Conservation (phyloP, 2,329 filamentous ascomycete species). For the Botrytis medusae region DNA sequence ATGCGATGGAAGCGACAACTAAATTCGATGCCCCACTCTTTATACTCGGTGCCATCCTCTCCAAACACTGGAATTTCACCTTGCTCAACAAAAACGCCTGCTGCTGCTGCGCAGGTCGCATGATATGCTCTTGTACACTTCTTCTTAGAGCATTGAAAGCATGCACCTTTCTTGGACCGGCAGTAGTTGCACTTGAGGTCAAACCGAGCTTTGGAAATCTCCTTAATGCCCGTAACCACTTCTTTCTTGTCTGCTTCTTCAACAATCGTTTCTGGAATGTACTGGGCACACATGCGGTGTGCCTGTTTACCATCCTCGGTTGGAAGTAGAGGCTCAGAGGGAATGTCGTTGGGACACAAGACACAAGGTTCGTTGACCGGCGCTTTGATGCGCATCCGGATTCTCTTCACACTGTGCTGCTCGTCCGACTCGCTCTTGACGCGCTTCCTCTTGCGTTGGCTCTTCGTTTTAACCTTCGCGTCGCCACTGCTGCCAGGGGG, state of each 20-base stretch:
- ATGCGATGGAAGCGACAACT: constrained; percentile 91
- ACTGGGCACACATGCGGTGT: constrained; percentile 84
- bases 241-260: constrained; percentile 65
- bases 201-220: constrained; percentile 80
- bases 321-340: constrained; percentile 75
- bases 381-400: constrained; percentile 68
- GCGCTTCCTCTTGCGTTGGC: constrained; percentile 68
- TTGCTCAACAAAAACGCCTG: constrained; percentile 87
- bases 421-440: constrained; percentile 45
- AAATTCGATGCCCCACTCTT: constrained; percentile 87
- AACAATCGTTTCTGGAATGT: constrained; percentile 89
- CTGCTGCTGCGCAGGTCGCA: constrained; percentile 87
- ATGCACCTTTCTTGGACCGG: constrained; percentile 89
- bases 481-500: constrained; percentile 71
- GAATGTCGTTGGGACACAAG: constrained; percentile 87
- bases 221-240: constrained; percentile 73
- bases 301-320: constrained; percentile 87
- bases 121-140: constrained; percentile 95
- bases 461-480: constrained; percentile 57
- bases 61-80: constrained; percentile 83
- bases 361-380: constrained; percentile 79
- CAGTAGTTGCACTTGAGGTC: constrained; percentile 95
- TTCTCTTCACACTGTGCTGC: constrained; percentile 62
- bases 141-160: constrained; percentile 93
- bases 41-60: constrained; percentile 89